phyloP scores from a whole-genome alignment of 1,139 yeast species.

The Debaryomycetaceae sp. region DNA sequence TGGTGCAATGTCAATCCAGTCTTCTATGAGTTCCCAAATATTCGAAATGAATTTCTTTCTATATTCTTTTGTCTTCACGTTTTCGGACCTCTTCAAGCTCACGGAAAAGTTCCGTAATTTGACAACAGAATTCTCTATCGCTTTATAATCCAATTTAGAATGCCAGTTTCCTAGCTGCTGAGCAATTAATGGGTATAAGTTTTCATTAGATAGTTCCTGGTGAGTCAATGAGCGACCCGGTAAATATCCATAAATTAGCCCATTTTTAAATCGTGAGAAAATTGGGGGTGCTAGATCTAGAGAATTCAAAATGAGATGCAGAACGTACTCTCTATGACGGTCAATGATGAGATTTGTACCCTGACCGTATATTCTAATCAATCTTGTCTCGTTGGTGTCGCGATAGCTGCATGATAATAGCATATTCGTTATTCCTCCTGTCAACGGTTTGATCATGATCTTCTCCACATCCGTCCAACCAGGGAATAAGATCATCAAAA shows the following conservation, averaged over 20 bases:
- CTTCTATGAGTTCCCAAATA: conserved; percentile 58
- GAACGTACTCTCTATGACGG: conserved; percentile 71
- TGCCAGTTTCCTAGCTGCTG: conserved; percentile 76
- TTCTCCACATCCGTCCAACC: conserved; percentile 24
- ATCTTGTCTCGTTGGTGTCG: conserved; percentile 34
- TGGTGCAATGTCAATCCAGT: conserved; percentile 65
- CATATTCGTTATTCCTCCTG: conserved; percentile 83
- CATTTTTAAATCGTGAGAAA: conserved; percentile 68
- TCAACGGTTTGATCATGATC: conserved; percentile 41
- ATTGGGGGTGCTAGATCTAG: conserved; percentile 67
- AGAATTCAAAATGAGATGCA: conserved; percentile 62
- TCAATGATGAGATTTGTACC: conserved; percentile 75
- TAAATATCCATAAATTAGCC: conserved; percentile 68
- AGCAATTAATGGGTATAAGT: conserved; percentile 58
- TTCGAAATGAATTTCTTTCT: conserved; percentile 38
- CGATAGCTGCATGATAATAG: conserved; percentile 49
- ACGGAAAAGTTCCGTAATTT: conserved; percentile 37
- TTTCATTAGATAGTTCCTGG: conserved; percentile 46
- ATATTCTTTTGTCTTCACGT: conserved; percentile 12
- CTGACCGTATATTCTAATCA: conserved; percentile 72
- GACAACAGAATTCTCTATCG: conserved; percentile 51
- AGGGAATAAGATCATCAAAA: conserved; percentile 36
- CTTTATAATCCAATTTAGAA: conserved; percentile 37
- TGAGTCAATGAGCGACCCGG: conserved; percentile 65
- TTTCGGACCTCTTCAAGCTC: conserved; percentile 15